Conservation (phyloP, 2,329 filamentous ascomycete species). For the Neurospora sp. region DNA sequence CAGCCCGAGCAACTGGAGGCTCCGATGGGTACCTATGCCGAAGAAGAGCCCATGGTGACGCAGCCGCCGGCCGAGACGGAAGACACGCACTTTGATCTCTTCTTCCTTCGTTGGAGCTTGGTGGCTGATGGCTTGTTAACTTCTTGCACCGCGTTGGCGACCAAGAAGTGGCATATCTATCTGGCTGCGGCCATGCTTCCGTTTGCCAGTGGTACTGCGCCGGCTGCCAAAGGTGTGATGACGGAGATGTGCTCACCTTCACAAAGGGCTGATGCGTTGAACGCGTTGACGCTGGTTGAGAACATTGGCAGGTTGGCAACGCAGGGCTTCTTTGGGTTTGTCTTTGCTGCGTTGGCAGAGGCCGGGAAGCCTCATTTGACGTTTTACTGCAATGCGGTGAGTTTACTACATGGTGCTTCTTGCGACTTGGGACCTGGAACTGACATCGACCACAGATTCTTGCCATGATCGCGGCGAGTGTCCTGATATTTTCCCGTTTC, state of each 20-base stretch:
- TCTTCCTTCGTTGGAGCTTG: slow-evolving; percentile 57
- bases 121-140: slow-evolving; percentile 57
- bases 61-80: slow-evolving; percentile 30
- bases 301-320: slow-evolving; percentile 57
- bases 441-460: slow-evolving; percentile 32
- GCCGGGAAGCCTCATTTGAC: slow-evolving; percentile 51
- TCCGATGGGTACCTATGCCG: slow-evolving; percentile 29
- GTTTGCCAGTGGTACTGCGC: slow-evolving; percentile 58
- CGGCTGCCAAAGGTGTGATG: slow-evolving; percentile 64
- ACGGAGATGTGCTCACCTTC: slow-evolving; percentile 56
- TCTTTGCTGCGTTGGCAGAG: slow-evolving; percentile 54
- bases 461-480: slow-evolving; percentile 35
- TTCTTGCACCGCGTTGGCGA: slow-evolving; percentile 51
- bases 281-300: slow-evolving; percentile 60
- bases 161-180: slow-evolving; percentile 58
- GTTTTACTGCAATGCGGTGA: slow-evolving; percentile 57
- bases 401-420: slow-evolving; percentile 16
- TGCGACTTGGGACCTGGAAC: not conserved
- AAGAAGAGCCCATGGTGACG: slow-evolving; percentile 33
- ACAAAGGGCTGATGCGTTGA: slow-evolving; percentile 56
- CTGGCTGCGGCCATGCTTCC: slow-evolving; percentile 55
- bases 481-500: slow-evolving; percentile 33
- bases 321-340: slow-evolving; percentile 55
- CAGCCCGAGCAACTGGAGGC: slow-evolving; percentile 33
- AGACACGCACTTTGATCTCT: slow-evolving; percentile 53